Base-by-base conservation (phyloP, 768 basidiomycete genomes). In the Mycena rebaudengoi region DNA sequence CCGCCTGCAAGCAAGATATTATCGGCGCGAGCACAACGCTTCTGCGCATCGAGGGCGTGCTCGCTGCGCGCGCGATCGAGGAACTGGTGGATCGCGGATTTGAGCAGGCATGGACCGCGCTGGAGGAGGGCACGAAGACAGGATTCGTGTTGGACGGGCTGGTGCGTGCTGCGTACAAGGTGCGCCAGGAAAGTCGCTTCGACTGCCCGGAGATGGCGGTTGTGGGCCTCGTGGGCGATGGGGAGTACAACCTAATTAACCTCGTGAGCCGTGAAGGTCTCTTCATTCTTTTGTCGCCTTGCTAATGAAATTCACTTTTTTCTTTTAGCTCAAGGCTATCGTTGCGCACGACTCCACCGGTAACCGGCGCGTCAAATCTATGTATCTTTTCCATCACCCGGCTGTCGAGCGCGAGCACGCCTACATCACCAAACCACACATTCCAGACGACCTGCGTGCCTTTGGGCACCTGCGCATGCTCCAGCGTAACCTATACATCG, bases 191-290 rank as follows among this genome's bases (percentile, higher is more conserved):
- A 6, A 58, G 48, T n/a, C 49, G 62, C n/a, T 35, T 30, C 26
- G 49, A 53, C 28, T 64, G 56, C 40, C 56, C 62, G 1, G 62
- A 64, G 16, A 64, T 53, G 56, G 45, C 41, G 4, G n/a, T 52
- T 7, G 51, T 48, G n/a, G 50, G 48, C 25, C 54, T 58, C 20
- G 11, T 30, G n/a, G n/a, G n/a, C 13, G 43, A 53, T 21, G 51
- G 44, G 4, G 33, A 37, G 20, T 61, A 61, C 33, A 53, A 33
- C 20, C 33, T 61, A 7, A 23, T 61, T 28, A 53, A 39, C 33
- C 50, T 61, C 3, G 60, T 46, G 21, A 29, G 52, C 48, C 26
- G 3, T 6, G 16, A 39, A 10, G 32, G 18, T n/a, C 32, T 29
- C 0, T 28, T 28, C 20, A 7, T 5, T n/a, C 21, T 13, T 20